Conservation (phyloP, 1,284 basidiomycete species). For the Trametes versicolor region DNA sequence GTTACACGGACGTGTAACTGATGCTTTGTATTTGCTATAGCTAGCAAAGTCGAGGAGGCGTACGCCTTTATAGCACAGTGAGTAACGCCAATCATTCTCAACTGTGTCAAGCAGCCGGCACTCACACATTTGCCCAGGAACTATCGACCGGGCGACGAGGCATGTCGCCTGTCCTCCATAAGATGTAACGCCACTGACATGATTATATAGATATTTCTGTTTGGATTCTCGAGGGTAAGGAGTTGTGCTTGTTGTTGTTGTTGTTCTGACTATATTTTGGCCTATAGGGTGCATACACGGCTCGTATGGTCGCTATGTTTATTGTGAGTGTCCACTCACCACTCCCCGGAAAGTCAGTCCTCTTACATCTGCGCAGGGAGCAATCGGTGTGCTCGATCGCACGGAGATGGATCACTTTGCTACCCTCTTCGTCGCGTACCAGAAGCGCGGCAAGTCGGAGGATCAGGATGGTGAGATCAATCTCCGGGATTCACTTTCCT, state of each 20-base stretch:
- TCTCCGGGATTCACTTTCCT: background rate
- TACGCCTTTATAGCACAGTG: constrained; percentile 81
- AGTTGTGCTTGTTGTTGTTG: background rate
- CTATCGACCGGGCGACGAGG: constrained; percentile 75
- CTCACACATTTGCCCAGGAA: constrained; percentile 53
- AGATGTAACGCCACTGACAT: background rate
- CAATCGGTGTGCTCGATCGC: constrained; percentile 70
- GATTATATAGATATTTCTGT: constrained; percentile 66
- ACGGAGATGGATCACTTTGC: constrained; percentile 76
- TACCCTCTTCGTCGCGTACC: constrained; percentile 66
- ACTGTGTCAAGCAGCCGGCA: background rate
- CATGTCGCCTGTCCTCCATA: constrained; percentile 37
- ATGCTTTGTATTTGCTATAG: constrained; percentile 44
- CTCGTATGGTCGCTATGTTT: constrained; percentile 73
- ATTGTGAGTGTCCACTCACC: constrained; percentile 54
- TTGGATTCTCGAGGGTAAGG: constrained; percentile 75
- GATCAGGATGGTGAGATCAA: constrained; percentile 53
- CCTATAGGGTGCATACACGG: constrained; percentile 73
- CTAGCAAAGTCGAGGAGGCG: constrained; percentile 75
- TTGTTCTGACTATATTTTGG: background rate
- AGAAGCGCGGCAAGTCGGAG: constrained; percentile 64
- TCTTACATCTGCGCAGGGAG: constrained; percentile 30
- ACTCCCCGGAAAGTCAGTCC: too few relatives aligned
- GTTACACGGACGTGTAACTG: background rate
- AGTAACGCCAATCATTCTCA: constrained; percentile 40